A percentile compares a stretch with the other conserved stretches of the same genome.
Conservation (phyloP, 2,329 filamentous ascomycete species). For the Albophoma yamanashiensis region DNA sequence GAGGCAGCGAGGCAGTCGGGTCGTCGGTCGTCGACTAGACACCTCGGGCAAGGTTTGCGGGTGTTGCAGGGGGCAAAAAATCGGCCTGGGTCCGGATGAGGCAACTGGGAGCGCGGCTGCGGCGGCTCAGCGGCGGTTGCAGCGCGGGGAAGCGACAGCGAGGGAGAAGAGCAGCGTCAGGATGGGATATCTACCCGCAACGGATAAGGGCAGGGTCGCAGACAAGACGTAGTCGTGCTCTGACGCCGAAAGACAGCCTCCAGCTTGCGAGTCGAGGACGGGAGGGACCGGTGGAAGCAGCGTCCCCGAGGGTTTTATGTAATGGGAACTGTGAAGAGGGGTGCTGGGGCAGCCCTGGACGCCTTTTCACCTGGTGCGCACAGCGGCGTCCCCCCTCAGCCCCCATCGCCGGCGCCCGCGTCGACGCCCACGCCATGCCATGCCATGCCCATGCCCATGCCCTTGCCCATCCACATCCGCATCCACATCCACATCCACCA, state of each 20-base stretch:
- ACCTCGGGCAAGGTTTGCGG: slow-evolving; percentile 1
- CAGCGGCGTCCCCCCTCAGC: slow-evolving; percentile 2
- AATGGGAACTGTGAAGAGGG: slow-evolving; percentile 23
- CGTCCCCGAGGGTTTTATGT: slow-evolving; percentile 23
- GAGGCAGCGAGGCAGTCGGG: not conserved
- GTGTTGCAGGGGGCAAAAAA: slow-evolving; percentile 14
- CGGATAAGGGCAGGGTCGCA: slow-evolving; percentile 14
- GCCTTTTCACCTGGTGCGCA: not conserved
- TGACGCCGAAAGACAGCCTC: not conserved
- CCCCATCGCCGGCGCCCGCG: not conserved
- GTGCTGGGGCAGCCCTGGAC: slow-evolving; percentile 3
- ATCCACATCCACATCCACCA: too few relatives aligned
- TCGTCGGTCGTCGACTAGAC: not conserved
- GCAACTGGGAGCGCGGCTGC: slow-evolving; percentile 12
- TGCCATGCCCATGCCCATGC: not conserved
- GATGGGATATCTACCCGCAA: slow-evolving; percentile 11
- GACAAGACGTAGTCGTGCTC: slow-evolving; percentile 1
- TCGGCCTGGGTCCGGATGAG: slow-evolving; percentile 6
- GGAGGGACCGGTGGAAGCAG: slow-evolving; percentile 11
- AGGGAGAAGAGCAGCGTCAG: not conserved
- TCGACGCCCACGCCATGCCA: not conserved
- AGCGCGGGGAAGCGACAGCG: not conserved
- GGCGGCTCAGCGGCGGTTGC: slow-evolving; percentile 9
- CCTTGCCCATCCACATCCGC: too few relatives aligned
- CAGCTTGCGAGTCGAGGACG: slow-evolving; percentile 14